Evolutionary conservation across 495 filamentous ascomycete species (phyloP).

Genomic region (Penicillium herquei): DNA sequence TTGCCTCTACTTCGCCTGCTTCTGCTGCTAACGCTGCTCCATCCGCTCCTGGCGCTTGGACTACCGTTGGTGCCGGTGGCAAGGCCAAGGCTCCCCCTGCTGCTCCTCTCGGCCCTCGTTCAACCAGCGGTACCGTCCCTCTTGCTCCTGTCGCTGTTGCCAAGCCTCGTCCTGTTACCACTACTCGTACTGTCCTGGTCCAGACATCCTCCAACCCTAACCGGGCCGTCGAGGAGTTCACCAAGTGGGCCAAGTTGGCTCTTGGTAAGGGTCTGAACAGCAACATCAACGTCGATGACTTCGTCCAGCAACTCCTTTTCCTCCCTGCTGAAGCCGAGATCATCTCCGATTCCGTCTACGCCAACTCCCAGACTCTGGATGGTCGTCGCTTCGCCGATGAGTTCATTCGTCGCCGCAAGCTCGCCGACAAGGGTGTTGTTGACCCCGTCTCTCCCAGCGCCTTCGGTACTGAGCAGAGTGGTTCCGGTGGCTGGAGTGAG

Average conservation of each 20-base stretch:
- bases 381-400: slow-evolving; percentile 91
- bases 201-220: slow-evolving; percentile 46
- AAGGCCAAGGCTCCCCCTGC: slow-evolving; percentile 75
- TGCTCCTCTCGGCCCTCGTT: slow-evolving; percentile 54
- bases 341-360: slow-evolving; percentile 86
- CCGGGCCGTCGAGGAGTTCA: slow-evolving; percentile 80
- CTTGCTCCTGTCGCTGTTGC: slow-evolving; percentile 37
- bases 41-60: slow-evolving; percentile 68
- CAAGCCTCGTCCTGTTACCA: slow-evolving; percentile 28
- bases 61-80: slow-evolving; percentile 91
- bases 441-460: slow-evolving; percentile 46
- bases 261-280: slow-evolving; percentile 61
- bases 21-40: slow-evolving; percentile 25
- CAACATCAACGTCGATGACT: slow-evolving; percentile 73
- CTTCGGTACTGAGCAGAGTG: slow-evolving; percentile 40
- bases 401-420: slow-evolving; percentile 86
- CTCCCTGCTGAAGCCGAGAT: slow-evolving; percentile 76
- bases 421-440: slow-evolving; percentile 85
- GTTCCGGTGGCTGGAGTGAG: slow-evolving; percentile 85
- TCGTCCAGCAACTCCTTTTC: slow-evolving; percentile 68
- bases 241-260: slow-evolving; percentile 82
- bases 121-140: slow-evolving; percentile 50
- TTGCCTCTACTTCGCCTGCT: slow-evolving; percentile 35
- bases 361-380: slow-evolving; percentile 80
- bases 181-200: slow-evolving; percentile 33